Evolutionary conservation across 129 eudicot genomes (phyloP).

Genomic region (Ambrosia artemisiifolia): DNA sequence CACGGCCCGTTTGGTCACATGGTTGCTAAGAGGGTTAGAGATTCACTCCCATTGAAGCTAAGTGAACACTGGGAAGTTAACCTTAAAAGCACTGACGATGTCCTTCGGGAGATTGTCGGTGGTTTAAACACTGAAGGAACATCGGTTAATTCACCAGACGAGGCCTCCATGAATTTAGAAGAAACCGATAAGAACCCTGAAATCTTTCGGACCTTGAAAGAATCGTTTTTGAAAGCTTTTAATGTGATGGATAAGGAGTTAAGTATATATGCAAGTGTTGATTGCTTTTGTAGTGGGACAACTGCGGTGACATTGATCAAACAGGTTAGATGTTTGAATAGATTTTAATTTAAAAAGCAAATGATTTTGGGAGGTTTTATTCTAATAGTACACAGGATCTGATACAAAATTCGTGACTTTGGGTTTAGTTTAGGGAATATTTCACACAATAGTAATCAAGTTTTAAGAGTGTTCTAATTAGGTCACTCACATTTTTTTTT

Average conservation of each 20-base stretch:
- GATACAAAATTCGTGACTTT: neutral
- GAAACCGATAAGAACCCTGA: conserved; percentile 56
- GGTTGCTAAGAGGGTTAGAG: conserved; percentile 90
- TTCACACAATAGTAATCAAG: too few relatives aligned
- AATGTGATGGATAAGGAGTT: conserved; percentile 87
- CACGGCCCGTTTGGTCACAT: conserved; percentile 92
- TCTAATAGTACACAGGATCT: neutral
- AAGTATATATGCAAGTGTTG: conserved; percentile 56
- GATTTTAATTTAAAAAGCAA: neutral
- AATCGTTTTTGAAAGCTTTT: conserved; percentile 70
- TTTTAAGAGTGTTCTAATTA: too few relatives aligned
- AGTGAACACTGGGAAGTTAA: conserved; percentile 86
- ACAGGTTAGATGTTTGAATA: conserved; percentile 49
- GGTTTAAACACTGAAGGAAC: conserved; percentile 58
- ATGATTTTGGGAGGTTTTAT: conserved; percentile 1
- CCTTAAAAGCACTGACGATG: conserved; percentile 51
- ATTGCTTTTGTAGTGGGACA: conserved; percentile 92
- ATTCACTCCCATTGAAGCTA: conserved; percentile 80
- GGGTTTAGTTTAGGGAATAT: too few relatives aligned
- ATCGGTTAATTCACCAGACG: conserved; percentile 39
- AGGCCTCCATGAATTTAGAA: conserved; percentile 35
- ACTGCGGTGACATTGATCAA: conserved; percentile 90
- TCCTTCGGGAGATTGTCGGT: conserved; percentile 51
- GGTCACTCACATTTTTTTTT: too few relatives aligned
- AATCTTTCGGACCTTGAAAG: conserved; percentile 65